A percentile compares a stretch with the other conserved stretches of the same genome.
Evolutionary conservation across 176 grass and related monocot genomes (phyloP).

Genomic region (Rhynchospora pubera): DNA sequence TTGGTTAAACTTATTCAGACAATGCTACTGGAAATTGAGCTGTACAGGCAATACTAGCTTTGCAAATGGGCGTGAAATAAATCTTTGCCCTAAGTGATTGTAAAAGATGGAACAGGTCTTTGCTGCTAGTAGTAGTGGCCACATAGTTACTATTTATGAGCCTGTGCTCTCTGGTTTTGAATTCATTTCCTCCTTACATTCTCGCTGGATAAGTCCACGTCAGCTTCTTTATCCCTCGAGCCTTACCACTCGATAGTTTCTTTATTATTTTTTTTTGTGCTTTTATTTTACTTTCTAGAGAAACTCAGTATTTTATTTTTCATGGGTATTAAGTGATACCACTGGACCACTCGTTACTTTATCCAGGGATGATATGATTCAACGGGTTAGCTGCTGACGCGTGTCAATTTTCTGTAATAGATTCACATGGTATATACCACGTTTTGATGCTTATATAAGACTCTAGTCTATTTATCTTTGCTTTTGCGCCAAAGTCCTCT

Average conservation of each 20-base stretch:
- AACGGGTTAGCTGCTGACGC: slow-evolving; percentile 5
- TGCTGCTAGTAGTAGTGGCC: background rate
- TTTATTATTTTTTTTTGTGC: slow-evolving; percentile 5
- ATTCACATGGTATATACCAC: slow-evolving; percentile 15
- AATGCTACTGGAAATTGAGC: background rate
- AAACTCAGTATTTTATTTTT: background rate
- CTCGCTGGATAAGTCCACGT: slow-evolving; percentile 3
- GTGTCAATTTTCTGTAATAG: background rate
- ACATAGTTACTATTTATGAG: background rate
- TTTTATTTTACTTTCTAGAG: background rate
- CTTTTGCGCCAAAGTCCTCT: slow-evolving; percentile 30
- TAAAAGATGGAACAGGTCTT: background rate
- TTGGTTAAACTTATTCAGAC: background rate
- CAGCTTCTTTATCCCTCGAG: background rate
- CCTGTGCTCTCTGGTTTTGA: background rate
- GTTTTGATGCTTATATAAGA: slow-evolving; percentile 13
- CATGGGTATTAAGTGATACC: slow-evolving; percentile 16
- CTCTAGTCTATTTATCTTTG: slow-evolving; percentile 14
- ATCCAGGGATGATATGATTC: slow-evolving; percentile 22
- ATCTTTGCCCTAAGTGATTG: background rate
- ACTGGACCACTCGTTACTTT: slow-evolving; percentile 19
- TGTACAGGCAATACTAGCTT: background rate
- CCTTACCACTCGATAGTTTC: slow-evolving; percentile 5
- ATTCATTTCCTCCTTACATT: slow-evolving; percentile 23
- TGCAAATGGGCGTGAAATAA: background rate